phyloP scores from a whole-genome alignment of 2,329 filamentous ascomycete genomes.

The Verticillium alfalfae region DNA sequence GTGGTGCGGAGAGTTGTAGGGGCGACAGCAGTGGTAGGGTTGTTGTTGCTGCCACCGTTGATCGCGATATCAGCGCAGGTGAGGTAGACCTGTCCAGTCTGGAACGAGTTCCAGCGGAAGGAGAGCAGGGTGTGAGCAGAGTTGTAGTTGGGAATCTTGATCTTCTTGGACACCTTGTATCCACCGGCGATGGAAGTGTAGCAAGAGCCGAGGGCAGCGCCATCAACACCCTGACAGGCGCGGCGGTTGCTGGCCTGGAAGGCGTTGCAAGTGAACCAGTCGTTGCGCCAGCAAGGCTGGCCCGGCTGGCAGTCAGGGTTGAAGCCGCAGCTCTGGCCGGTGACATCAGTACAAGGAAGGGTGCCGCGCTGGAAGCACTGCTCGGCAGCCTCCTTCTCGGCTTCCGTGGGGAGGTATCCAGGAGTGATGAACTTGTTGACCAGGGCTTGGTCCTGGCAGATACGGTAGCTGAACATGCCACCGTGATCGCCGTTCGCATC shows the following conservation, averaged over 20 bases:
- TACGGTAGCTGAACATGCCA: conserved; percentile 50
- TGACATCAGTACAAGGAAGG: conserved; percentile 42
- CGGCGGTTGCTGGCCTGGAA: conserved; percentile 30
- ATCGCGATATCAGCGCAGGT: conserved; percentile 49
- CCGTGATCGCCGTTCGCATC: conserved; percentile 52
- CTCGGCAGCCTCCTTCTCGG: conserved; percentile 47
- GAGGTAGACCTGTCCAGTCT: conserved; percentile 48
- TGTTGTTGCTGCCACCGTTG: conserved; percentile 22
- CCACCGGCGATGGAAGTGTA: conserved; percentile 46
- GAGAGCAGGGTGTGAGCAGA: conserved; percentile 46
- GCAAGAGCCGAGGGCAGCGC: conserved; percentile 35
- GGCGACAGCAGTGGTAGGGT: neutral
- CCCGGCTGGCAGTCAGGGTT: conserved; percentile 39
- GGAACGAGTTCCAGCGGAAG: conserved; percentile 49
- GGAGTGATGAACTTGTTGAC: conserved; percentile 44
- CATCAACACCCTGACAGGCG: conserved; percentile 40
- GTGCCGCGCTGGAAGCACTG: conserved; percentile 43
- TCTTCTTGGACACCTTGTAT: conserved; percentile 46
- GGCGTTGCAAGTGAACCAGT: conserved; percentile 50
- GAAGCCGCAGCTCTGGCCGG: conserved; percentile 41
- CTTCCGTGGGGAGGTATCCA: conserved; percentile 39
- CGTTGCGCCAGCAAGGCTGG: conserved; percentile 40
- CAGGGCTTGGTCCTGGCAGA: conserved; percentile 44
- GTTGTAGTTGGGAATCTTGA: conserved; percentile 41
- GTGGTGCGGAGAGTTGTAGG: conserved; percentile 10